These are phyloP conservation scores for Pleurotus tuber-regium DNA, from an alignment of 768 basidiomycete genomes.

Conservation along the genomic window DNA sequence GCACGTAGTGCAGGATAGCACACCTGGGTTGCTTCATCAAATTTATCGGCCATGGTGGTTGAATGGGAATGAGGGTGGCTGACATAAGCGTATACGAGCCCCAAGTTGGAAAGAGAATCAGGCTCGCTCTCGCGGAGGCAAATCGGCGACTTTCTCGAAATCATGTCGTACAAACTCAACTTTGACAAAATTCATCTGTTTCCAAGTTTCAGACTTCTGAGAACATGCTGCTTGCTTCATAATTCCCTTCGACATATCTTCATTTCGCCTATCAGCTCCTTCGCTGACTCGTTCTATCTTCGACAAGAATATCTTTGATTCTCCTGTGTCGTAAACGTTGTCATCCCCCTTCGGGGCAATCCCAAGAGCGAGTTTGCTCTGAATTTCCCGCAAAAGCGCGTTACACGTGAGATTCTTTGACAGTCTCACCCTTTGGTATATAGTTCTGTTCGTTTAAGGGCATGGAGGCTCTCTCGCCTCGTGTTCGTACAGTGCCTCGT, in stretches of 20 bases:
- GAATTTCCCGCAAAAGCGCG: constrained; percentile 5
- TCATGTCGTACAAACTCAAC: background rate
- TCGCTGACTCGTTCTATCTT: background rate
- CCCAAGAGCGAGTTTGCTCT: background rate
- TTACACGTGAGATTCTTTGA: constrained; percentile 36
- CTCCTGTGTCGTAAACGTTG: background rate
- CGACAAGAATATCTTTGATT: background rate
- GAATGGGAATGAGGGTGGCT: constrained; percentile 13
- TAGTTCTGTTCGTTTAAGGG: constrained; percentile 16
- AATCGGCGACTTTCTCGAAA: background rate
- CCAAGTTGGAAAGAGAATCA: constrained; percentile 10
- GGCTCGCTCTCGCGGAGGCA: background rate
- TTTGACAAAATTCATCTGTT: too few species aligned
- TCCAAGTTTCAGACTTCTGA: too few species aligned
- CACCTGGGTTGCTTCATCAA: constrained; percentile 81
- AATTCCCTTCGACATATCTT: too few species aligned
- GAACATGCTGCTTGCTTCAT: too few species aligned
- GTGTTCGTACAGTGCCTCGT: constrained; percentile 34
- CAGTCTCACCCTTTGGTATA: constrained; percentile 22
- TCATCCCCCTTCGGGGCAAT: constrained; percentile 1
- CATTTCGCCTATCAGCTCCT: background rate
- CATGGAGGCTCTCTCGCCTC: constrained; percentile 23
- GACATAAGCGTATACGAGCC: constrained; percentile 9
- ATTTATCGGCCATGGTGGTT: constrained; percentile 50
- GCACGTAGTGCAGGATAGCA: constrained; percentile 13